Conservation (phyloP, 768 basidiomycete genomes). For the Russula ochroleuca region DNA sequence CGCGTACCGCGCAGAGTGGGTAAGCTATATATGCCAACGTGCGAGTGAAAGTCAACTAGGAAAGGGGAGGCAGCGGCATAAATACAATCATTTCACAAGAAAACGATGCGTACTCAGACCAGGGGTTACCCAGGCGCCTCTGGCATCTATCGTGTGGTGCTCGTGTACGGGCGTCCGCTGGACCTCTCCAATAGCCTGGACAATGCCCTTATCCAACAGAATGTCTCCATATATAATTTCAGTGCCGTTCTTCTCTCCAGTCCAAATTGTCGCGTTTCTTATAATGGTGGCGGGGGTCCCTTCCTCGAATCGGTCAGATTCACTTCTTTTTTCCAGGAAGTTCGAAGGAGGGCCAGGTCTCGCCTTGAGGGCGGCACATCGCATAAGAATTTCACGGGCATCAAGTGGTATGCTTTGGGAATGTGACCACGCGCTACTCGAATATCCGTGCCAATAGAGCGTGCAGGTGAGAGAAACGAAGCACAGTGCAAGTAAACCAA, state of each 20-base stretch:
- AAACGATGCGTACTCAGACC: constrained; percentile 45
- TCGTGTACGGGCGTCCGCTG: constrained; percentile 37
- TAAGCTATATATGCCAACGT: constrained; percentile 65
- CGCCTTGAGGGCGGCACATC: constrained; percentile 34
- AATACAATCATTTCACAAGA: constrained; percentile 21
- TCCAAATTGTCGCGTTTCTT: constrained; percentile 65
- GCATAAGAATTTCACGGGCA: constrained; percentile 32
- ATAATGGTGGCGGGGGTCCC: constrained; percentile 67
- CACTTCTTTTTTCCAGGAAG: constrained; percentile 32
- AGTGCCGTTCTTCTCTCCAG: constrained; percentile 53
- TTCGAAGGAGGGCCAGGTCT: constrained; percentile 34
- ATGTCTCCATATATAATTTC: constrained; percentile 58
- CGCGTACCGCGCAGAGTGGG: constrained; percentile 49
- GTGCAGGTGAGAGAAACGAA: constrained; percentile 12
- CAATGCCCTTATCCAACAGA: constrained; percentile 60
- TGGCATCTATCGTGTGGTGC: constrained; percentile 53
- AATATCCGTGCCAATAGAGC: constrained; percentile 11
- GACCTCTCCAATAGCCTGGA: constrained; percentile 53
- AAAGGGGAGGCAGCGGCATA: constrained; percentile 1
- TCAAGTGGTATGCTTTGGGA: constrained; percentile 28
- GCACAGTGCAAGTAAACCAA: constrained; percentile 8
- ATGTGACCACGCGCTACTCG: neutral
- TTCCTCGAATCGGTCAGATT: constrained; percentile 60
- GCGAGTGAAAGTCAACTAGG: constrained; percentile 50
- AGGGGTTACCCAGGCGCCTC: constrained; percentile 63